Evolutionary conservation across 2,329 filamentous ascomycete genomes (phyloP).

Genomic region (Stagonosporopsis chrysanthemi): DNA sequence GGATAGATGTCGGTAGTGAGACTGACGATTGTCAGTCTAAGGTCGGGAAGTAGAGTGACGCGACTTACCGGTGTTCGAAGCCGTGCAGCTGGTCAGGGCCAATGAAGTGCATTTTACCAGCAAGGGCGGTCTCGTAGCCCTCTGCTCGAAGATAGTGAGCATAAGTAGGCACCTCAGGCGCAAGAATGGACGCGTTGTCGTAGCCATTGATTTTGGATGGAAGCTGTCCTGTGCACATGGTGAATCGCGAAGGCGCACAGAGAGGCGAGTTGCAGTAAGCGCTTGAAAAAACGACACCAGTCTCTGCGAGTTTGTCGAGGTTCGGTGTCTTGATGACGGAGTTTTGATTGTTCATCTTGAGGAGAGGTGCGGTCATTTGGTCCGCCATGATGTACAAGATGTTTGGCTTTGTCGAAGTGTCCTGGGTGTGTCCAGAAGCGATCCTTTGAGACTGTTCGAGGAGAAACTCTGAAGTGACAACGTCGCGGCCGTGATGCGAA

Average conservation of each 20-base stretch:
- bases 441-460: constrained; percentile 34
- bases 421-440: constrained; percentile 24
- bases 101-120: constrained; percentile 97
- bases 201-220: constrained; percentile 91
- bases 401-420: constrained; percentile 64
- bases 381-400: constrained; percentile 97
- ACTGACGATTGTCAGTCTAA: constrained; percentile 51
- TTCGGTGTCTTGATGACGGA: constrained; percentile 94
- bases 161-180: constrained; percentile 86
- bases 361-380: constrained; percentile 86
- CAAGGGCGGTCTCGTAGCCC: constrained; percentile 88
- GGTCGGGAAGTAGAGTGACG: neutral
- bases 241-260: constrained; percentile 91
- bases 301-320: constrained; percentile 80
- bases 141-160: constrained; percentile 86
- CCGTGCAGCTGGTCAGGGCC: constrained; percentile 89
- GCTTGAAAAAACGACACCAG: constrained; percentile 88
- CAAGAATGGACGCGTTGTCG: constrained; percentile 87
- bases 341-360: constrained; percentile 89
- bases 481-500: constrained; percentile 28
- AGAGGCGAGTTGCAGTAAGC: constrained; percentile 94
- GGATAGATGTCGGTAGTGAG: constrained; percentile 97
- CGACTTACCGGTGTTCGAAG: constrained; percentile 71
- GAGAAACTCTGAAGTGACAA: constrained; percentile 40
- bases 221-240: constrained; percentile 90